Evolutionary conservation across 148 eudicot species (phyloP), one percentile per base, ranked within the genome.

Genomic region (Cornus suecica): DNA sequence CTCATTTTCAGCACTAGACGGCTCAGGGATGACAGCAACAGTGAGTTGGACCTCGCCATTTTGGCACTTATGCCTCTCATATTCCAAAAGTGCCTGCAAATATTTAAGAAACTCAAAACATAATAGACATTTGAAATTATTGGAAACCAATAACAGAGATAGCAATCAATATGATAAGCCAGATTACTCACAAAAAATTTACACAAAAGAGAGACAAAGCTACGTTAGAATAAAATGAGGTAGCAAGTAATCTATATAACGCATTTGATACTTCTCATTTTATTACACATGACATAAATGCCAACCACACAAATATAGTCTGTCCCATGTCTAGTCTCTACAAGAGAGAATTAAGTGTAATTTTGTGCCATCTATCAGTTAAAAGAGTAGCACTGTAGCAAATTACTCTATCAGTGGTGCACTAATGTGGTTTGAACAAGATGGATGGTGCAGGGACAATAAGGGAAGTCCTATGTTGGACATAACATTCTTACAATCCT

Each of bases 41-140:
- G 98, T 86, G 64, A 91, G 84, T 79, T 93, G 84, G 70, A 93
- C 79, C 79, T 91, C 97, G 25, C 98, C 98, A 61, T 68, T 90
- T 78, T 86, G 88, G 66, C 51, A 68, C 89, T 89, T 88, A 74
- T 83, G 84, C 80, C 86, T 91, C 82, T 93, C 98, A 80, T 89
- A 93, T 72, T 93, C 98, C 80, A 93, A 76, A 78, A 93, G 92
- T 60, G 96, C 87, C 98, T 93, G 75, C 65, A 80, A 54, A 81
- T 79, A 68, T 30, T 28, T 30, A 78, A 61, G 69, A 67, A 8
- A 48, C 54, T 48, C 54, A 14, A 13, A 4, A 37, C 42, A 37
- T 37, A 10, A 37, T 37, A 37, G 6, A 37, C 42, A 8, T 37
- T 37, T 8, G 8, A 37, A 37, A 37, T 37, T 37, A 37, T 37